Evolutionary conservation across 331 rosid genomes (phyloP).

Genomic region (Malus hybrid): DNA sequence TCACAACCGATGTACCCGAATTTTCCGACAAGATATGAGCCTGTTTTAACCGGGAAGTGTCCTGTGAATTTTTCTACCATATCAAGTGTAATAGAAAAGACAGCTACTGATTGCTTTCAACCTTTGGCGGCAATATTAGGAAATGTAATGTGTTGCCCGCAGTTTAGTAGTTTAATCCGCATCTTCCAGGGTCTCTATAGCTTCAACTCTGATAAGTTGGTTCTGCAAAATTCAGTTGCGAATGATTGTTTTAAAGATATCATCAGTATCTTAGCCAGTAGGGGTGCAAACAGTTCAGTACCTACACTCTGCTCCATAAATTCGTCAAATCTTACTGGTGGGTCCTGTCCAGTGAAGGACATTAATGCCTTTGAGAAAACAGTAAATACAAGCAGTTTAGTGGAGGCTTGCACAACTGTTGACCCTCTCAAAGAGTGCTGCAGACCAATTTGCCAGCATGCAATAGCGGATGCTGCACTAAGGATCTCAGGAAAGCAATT

Average conservation of each 20-base stretch:
- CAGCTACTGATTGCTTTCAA: constrained; percentile 79
- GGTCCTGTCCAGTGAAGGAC: constrained; percentile 92
- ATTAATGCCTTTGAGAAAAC: constrained; percentile 59
- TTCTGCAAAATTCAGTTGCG: constrained; percentile 52
- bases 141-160: constrained; percentile 93
- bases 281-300: constrained; percentile 74
- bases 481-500: constrained; percentile 66
- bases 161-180: constrained; percentile 77
- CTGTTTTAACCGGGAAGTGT: constrained; percentile 84
- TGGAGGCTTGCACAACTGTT: constrained; percentile 78
- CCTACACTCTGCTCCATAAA: constrained; percentile 66
- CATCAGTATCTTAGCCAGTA: constrained; percentile 68
- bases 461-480: constrained; percentile 86
- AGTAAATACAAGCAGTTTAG: constrained; percentile 69
- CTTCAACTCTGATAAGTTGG: constrained; percentile 54
- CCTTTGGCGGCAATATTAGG: constrained; percentile 86
- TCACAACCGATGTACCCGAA: constrained; percentile 85
- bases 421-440: constrained; percentile 98
- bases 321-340: constrained; percentile 79
- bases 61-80: constrained; percentile 77
- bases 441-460: constrained; percentile 90
- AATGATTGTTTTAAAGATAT: constrained; percentile 80
- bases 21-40: constrained; percentile 74
- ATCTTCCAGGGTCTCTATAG: constrained; percentile 80
- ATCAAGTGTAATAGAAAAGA: constrained; percentile 63